Evolutionary conservation across 2,329 filamentous ascomycete species (phyloP), one percentile per base, ranked within the genome.

Genomic region (Metarhizium anisopliae): DNA sequence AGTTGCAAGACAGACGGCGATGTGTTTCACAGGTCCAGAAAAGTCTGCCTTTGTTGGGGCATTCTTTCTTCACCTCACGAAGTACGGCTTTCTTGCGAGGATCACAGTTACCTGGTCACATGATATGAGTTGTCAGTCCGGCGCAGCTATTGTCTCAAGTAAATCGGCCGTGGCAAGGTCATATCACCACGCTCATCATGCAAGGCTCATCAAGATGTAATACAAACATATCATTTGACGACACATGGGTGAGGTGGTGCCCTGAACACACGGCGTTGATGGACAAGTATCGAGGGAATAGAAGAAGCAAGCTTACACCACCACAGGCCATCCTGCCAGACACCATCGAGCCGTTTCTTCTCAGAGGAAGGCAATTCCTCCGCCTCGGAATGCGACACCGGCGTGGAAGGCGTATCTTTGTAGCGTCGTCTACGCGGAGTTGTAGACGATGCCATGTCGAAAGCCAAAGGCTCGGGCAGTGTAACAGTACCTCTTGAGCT

Each of bases 21-120:
- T 63, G 62, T n/a, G 61, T 56, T 6, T 62, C 61, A 61, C 77
- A 79, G 10, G 65, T 69, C 64, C 70, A 77, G 62, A 76, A 79
- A 52, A 64, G 67, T 52, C 66, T 70, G 29, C 74, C 75, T 49
- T 70, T 66, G 61, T 77, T 77, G 29, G 58, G 59, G 1, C 64
- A 64, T 3, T 70, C 60, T 56, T 73, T 77, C 52, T 67, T 70
- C 35, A 72, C 71, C 52, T 68, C 65, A n/a, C 67, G 64, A 40
- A 67, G 64, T 10, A 62, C 60, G 6, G 74, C 74, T 30, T 62
- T 64, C 30, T 64, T 63, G 14, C 71, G 74, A 29, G 74, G 75
- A 29, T 67, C 65, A 56, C 75, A 77, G 58, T 77, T 73, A 62
- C 74, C 73, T 75, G 52, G 14, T 51, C 20, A n/a, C 7, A 30